Evolutionary conservation across 441 rosid genomes (phyloP).

Genomic region (Syzygium malaccense): DNA sequence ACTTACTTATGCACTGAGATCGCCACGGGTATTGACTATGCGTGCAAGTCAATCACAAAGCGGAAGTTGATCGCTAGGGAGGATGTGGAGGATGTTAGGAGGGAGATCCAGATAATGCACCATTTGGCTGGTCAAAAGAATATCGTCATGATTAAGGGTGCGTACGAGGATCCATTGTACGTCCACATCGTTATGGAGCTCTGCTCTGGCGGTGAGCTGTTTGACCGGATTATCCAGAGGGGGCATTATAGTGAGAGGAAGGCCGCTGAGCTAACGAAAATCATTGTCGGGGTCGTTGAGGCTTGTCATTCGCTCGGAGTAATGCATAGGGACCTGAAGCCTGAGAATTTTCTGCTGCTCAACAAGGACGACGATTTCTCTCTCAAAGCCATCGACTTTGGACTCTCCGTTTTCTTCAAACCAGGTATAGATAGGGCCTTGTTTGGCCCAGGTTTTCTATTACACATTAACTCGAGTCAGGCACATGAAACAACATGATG

Average conservation of each 20-base stretch:
- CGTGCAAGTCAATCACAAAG: slow-evolving; percentile 93
- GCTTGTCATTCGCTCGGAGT: slow-evolving; percentile 95
- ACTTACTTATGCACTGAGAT: slow-evolving; percentile 76
- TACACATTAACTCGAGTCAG: neutral
- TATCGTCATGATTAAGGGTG: slow-evolving; percentile 91
- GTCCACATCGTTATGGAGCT: slow-evolving; percentile 97
- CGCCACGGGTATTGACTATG: slow-evolving; percentile 59
- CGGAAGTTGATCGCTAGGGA: slow-evolving; percentile 85
- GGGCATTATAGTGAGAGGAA: slow-evolving; percentile 94
- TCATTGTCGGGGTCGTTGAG: slow-evolving; percentile 91
- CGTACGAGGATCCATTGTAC: slow-evolving; percentile 78
- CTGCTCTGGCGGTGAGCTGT: slow-evolving; percentile 89
- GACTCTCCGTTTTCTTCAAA: slow-evolving; percentile 94
- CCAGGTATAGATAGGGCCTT: slow-evolving; percentile 45
- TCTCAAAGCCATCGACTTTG: slow-evolving; percentile 97
- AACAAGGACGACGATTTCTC: slow-evolving; percentile 96
- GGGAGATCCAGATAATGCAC: slow-evolving; percentile 99
- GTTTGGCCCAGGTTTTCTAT: neutral
- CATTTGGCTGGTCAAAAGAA: slow-evolving; percentile 96
- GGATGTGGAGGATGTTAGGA: slow-evolving; percentile 92
- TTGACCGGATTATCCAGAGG: slow-evolving; percentile 89
- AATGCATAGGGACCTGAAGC: slow-evolving; percentile 94
- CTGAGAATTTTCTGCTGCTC: slow-evolving; percentile 93
- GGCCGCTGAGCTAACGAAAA: slow-evolving; percentile 90
- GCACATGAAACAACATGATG: neutral